Conservation (phyloP, 139 green algal species). For the Chlamydomonas incerta region DNA sequence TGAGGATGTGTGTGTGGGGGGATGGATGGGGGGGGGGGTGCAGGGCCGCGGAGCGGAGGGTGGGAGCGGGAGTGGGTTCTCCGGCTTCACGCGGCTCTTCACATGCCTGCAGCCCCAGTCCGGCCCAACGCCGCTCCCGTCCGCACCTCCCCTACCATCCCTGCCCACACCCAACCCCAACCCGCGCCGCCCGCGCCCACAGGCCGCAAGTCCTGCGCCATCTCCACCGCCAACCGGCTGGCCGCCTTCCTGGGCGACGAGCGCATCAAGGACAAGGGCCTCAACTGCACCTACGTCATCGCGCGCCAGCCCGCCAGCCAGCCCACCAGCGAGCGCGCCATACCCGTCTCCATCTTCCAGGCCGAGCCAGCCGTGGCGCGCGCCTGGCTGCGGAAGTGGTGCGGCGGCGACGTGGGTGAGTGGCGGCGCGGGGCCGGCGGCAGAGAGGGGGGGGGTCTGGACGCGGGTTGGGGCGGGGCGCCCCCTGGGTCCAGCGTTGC, state of each 20-base stretch:
- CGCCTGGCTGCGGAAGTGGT: conserved; percentile 92
- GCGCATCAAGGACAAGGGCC: conserved; percentile 95
- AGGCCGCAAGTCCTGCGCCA: conserved; percentile 91
- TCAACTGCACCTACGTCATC: conserved; percentile 73
- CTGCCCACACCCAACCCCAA: too few species aligned
- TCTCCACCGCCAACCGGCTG: conserved; percentile 91
- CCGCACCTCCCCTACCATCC: too few species aligned
- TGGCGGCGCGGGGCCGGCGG: too few species aligned
- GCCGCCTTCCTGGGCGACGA: conserved; percentile 93
- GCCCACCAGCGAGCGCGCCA: conserved; percentile 89
- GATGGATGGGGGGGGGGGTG: not conserved
- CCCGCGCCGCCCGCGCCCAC: not conserved
- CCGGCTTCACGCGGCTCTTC: not conserved
- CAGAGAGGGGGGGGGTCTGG: too few species aligned
- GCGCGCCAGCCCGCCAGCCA: conserved; percentile 23
- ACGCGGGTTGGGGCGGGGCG: too few species aligned
- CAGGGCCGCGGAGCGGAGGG: not conserved
- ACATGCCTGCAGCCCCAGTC: not conserved
- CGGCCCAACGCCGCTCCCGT: not conserved
- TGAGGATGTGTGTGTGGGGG: not conserved
- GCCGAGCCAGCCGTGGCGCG: conserved; percentile 87
- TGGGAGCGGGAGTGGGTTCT: not conserved
- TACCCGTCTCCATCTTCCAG: conserved; percentile 95
- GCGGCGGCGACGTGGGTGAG: conserved; percentile 66
- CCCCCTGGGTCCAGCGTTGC: too few species aligned